A percentile compares a stretch with the other conserved stretches of the same genome.
These are phyloP conservation scores for Eucalyptus microcorys DNA, from an alignment of 345 rosid species.

Conservation along the genomic window DNA sequence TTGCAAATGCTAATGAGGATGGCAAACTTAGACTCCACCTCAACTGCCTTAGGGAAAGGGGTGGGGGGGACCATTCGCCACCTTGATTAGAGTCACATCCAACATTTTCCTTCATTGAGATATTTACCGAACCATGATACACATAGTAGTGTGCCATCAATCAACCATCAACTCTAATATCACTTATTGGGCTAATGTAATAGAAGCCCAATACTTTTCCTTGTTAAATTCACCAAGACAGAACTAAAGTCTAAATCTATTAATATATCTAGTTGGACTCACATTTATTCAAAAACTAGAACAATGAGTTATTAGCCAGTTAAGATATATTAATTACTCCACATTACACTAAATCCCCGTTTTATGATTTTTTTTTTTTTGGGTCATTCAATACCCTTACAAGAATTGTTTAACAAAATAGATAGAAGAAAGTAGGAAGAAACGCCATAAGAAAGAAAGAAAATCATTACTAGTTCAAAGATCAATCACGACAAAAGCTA, in stretches of 20 bases:
- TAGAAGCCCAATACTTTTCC: background rate
- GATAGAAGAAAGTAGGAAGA: background rate
- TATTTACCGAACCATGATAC: background rate
- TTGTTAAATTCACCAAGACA: background rate
- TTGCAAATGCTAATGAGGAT: too few relatives aligned
- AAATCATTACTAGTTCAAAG: background rate
- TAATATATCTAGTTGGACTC: background rate
- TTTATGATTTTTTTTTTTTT: background rate
- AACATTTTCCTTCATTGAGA: background rate
- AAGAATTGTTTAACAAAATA: background rate
- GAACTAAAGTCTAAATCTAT: background rate
- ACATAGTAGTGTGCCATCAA: background rate
- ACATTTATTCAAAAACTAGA: background rate
- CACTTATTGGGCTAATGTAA: background rate
- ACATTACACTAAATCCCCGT: fast-evolving
- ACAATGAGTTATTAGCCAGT: background rate
- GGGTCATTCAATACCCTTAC: background rate
- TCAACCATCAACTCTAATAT: background rate
- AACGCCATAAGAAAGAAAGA: background rate
- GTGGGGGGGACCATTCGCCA: too few relatives aligned
- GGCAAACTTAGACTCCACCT: background rate
- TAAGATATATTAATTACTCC: background rate
- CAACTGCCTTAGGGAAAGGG: background rate
- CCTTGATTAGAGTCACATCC: background rate
- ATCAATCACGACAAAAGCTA: background rate